These are phyloP conservation scores for Pseudocercospora pini-densiflorae DNA, from an alignment of 2,329 filamentous ascomycete genomes.

Conservation along the genomic window DNA sequence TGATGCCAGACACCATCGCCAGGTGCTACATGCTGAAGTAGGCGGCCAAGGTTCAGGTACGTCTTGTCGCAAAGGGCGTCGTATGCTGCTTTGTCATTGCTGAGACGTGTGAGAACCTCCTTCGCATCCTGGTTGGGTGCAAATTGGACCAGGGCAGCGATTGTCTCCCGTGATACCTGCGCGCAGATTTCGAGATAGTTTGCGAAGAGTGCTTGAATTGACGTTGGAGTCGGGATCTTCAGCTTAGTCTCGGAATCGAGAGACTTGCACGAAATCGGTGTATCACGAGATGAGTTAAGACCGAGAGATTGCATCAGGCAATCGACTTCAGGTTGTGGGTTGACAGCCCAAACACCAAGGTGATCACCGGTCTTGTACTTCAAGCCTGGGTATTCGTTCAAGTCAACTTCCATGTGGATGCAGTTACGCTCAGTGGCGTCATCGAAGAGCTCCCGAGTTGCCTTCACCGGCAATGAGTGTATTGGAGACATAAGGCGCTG, in stretches of 20 bases:
- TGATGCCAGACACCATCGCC: slow-evolving; percentile 37
- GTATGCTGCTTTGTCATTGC: slow-evolving; percentile 42
- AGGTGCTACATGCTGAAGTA: slow-evolving; percentile 39
- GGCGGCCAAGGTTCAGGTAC: slow-evolving; percentile 46
- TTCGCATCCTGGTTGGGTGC: slow-evolving; percentile 43
- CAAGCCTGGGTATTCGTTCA: slow-evolving; percentile 41
- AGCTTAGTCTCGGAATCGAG: slow-evolving; percentile 37
- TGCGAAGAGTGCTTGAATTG: slow-evolving; percentile 46
- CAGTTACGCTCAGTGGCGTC: slow-evolving; percentile 43
- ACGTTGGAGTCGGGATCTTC: slow-evolving; percentile 47
- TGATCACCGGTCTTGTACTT: slow-evolving; percentile 53
- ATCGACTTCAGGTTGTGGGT: slow-evolving; percentile 46
- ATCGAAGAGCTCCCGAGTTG: slow-evolving; percentile 43
- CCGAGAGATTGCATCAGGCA: slow-evolving; percentile 39
- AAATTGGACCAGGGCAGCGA: slow-evolving; percentile 46
- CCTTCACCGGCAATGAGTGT: slow-evolving; percentile 39
- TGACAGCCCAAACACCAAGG: slow-evolving; percentile 47
- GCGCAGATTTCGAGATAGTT: slow-evolving; percentile 55
- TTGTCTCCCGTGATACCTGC: slow-evolving; percentile 46
- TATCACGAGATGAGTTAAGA: slow-evolving; percentile 24
- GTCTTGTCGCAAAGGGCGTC: slow-evolving; percentile 37
- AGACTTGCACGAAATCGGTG: slow-evolving; percentile 37
- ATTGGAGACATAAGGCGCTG: slow-evolving; percentile 40
- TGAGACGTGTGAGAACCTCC: slow-evolving; percentile 36
- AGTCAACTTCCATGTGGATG: slow-evolving; percentile 48